Evolutionary conservation across 2,329 filamentous ascomycete genomes (phyloP), one percentile per base, ranked within the genome.

Genomic region (Stenocarpella maydis): DNA sequence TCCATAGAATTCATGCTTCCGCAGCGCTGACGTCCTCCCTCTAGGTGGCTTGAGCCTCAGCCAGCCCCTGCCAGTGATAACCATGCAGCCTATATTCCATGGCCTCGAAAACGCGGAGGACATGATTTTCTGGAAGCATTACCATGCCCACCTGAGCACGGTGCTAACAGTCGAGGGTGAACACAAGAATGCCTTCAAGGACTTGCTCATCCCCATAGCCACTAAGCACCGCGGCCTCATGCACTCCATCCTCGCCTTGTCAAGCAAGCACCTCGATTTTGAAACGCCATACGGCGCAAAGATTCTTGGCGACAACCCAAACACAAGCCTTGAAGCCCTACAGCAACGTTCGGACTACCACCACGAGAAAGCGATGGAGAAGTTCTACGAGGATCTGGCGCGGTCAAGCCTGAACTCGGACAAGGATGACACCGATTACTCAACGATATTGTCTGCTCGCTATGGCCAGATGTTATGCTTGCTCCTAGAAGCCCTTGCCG

Each of bases 211-310:
- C 3, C 92, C 93, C 1, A 92, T 97, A 82, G 94, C 94, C 3
- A 89, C 92, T 50, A 86, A 90, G 71, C 91, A 97, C 77, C 86
- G 90, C 71, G 93, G 93, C 15, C 83, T 97, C 65, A 97, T 97
- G 94, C 94, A 97, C 78, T 96, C 94, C 14, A 89, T 97, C 61
- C 86, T 97, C 65, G 94, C 92, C 53, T 85, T 97, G 10, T 92
- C 94, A 45, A 92, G 92, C 74, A 94, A 90, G 71, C 94, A 97
- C 75, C 86, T 91, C 67, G 87, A 91, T 77, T 85, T 85, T 71
- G 83, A 85, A 5, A 86, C 87, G 0, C 84, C 87, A 0, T 88
- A 89, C 66, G 88, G 87, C 14, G 73, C 78, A 68, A 87, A 86
- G 55, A 76, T 90, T 5, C 78, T 90, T 7, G 79, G 79, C 41